Evolutionary conservation across 352 stramenopile species (phyloP), one percentile per base, ranked within the genome.

Genomic region (Albugo laibachii): DNA sequence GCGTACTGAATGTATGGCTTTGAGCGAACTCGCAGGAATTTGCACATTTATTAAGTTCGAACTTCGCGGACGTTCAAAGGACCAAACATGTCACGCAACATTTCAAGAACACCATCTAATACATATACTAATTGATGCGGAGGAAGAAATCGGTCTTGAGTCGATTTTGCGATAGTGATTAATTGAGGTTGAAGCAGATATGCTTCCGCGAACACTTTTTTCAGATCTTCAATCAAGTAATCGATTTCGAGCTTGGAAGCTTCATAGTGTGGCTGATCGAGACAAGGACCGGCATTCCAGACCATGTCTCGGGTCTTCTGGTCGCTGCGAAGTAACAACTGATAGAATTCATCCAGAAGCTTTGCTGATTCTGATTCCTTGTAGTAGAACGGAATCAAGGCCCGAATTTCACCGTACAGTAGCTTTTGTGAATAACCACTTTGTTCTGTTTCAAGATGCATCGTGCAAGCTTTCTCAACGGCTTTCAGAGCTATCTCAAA

Each of bases 161-260:
- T 75, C 5, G 80, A 93, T 45, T 80, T 87, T 5, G 80, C 78
- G 16, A 93, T 74, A 5, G 78, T 89, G 40, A 92, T 67, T n/a
- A 93, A 52, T 11, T 58, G 50, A n/a, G 80, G 80, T 50, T 51
- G 58, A 31, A 61, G 55, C 13, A 13, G 19, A 8, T 36, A 14
- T n/a, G 18, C 35, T 0, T 35, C 34, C 16, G 83, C 53, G 41
- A 73, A 80, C 3, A 43, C 3, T 24, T 50, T 36, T 2, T 57
- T 45, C 12, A 83, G 55, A 8, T 52, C 44, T 11, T 47, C 48
- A 0, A 83, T 31, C 52, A 81, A 66, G 11, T 19, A 2, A 18
- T 63, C 41, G 38, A 89, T 76, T 37, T 87, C 67, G 13, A 66
- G 50, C n/a, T 50, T 13, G 8, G 53, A 68, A 52, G 55, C 83